phyloP scores from a whole-genome alignment of 1,139 yeast genomes.

The Geotrichum reessii region DNA sequence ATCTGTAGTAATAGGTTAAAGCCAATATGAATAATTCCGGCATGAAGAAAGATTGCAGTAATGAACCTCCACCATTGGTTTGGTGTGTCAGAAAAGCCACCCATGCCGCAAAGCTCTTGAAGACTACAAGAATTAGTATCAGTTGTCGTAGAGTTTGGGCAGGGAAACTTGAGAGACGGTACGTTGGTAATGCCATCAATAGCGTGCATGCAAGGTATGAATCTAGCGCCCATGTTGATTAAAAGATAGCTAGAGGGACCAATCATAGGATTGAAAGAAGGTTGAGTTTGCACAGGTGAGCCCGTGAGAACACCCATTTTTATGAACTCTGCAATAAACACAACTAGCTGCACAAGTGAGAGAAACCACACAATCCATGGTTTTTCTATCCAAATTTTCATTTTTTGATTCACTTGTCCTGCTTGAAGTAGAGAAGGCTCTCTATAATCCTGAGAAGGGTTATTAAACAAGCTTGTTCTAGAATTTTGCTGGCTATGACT shows the following conservation, averaged over 20 bases:
- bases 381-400: neutral
- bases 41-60: slow-evolving; percentile 69
- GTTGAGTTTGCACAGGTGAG: slow-evolving; percentile 62
- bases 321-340: slow-evolving; percentile 63
- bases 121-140: slow-evolving; percentile 54
- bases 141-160: slow-evolving; percentile 59
- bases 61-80: slow-evolving; percentile 65
- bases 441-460: neutral
- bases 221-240: slow-evolving; percentile 67
- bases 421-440: neutral
- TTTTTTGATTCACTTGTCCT: neutral
- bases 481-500: neutral
- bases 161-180: slow-evolving; percentile 47
- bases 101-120: slow-evolving; percentile 57
- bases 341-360: slow-evolving; percentile 47
- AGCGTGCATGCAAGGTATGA: slow-evolving; percentile 64
- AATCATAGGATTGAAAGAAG: slow-evolving; percentile 72
- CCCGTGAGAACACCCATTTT: slow-evolving; percentile 59
- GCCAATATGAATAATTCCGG: slow-evolving; percentile 64
- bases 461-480: neutral
- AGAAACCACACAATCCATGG: slow-evolving; percentile 35
- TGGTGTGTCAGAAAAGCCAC: slow-evolving; percentile 41
- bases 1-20: slow-evolving; percentile 61
- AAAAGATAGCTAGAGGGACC: slow-evolving; percentile 70
- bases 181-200: slow-evolving; percentile 48